Conservation (phyloP, 768 basidiomycete species). For the Tylopilus rubrobrunneus region DNA sequence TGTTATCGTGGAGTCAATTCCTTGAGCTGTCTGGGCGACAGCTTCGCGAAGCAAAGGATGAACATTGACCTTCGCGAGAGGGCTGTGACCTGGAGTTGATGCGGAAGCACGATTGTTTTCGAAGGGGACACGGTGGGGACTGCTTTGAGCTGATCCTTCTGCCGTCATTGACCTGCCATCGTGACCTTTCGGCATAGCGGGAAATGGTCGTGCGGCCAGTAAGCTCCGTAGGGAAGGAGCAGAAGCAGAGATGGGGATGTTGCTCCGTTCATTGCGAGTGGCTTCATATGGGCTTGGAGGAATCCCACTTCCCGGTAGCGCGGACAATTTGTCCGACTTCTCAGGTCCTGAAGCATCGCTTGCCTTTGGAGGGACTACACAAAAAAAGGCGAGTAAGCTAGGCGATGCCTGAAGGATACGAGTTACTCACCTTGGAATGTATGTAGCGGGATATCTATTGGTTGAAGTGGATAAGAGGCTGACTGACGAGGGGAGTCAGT, state of each 20-base stretch:
- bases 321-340: constrained; percentile 44
- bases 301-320: constrained; percentile 34
- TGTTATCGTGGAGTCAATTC: constrained; percentile 9
- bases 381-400: not conserved
- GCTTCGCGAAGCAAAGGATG: constrained; percentile 21
- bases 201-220: constrained; percentile 18
- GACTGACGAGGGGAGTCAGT: constrained; percentile 18
- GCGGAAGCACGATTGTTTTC: constrained; percentile 40
- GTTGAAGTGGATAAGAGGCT: constrained; percentile 4
- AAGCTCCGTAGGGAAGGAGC: constrained; percentile 37
- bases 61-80: constrained; percentile 33
- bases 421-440: constrained; percentile 11
- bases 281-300: constrained; percentile 29
- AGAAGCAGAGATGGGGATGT: constrained; percentile 41
- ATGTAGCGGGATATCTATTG: not conserved
- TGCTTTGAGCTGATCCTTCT: constrained; percentile 42
- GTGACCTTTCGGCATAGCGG: constrained; percentile 10
- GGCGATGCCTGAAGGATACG: not conserved
- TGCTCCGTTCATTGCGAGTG: constrained; percentile 30
- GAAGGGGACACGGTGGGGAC: constrained; percentile 51
- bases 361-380: constrained; percentile 4
- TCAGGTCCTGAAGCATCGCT: constrained; percentile 29
- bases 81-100: constrained; percentile 30
- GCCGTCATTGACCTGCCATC: constrained; percentile 26
- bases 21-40: constrained; percentile 1